A percentile compares a stretch with the other conserved stretches of the same genome.
These are phyloP conservation scores for Alternaria hordeiaustralica DNA, from an alignment of 2,329 filamentous ascomycete species.

Conservation along the genomic window DNA sequence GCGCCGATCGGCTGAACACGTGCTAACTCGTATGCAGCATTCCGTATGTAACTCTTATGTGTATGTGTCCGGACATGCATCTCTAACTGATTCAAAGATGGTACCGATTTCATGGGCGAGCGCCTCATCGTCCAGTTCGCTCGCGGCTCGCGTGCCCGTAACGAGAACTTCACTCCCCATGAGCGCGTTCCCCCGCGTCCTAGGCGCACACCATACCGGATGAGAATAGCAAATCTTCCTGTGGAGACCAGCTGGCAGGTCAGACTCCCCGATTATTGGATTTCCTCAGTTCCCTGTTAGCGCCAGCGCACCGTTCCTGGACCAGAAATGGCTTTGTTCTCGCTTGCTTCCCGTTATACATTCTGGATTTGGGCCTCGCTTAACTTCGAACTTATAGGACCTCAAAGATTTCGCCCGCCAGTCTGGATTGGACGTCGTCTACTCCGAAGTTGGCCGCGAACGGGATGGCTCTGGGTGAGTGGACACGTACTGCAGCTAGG, in stretches of 20 bases:
- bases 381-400: conserved; percentile 88
- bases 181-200: conserved; percentile 78
- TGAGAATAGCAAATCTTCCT: conserved; percentile 97
- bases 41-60: conserved; percentile 57
- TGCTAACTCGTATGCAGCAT: conserved; percentile 53
- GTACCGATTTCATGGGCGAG: conserved; percentile 97
- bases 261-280: conserved; percentile 69
- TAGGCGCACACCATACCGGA: conserved; percentile 91
- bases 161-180: conserved; percentile 67
- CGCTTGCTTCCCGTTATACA: conserved; percentile 39
- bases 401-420: conserved; percentile 99
- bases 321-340: conserved; percentile 46
- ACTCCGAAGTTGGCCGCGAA: conserved; percentile 93
- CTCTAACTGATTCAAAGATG: conserved; percentile 66
- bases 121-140: conserved; percentile 98
- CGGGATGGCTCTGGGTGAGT: conserved; percentile 90
- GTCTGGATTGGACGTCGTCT: conserved; percentile 96
- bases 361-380: conserved; percentile 64
- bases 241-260: conserved; percentile 99
- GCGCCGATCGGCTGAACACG: not conserved
- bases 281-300: conserved; percentile 48
- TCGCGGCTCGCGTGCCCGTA: conserved; percentile 75
- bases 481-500: conserved; percentile 1
- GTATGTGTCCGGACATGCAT: not conserved
- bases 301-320: conserved; percentile 49